Conservation (phyloP, 805 yeast genomes). For the Kuraishia ogatae region DNA sequence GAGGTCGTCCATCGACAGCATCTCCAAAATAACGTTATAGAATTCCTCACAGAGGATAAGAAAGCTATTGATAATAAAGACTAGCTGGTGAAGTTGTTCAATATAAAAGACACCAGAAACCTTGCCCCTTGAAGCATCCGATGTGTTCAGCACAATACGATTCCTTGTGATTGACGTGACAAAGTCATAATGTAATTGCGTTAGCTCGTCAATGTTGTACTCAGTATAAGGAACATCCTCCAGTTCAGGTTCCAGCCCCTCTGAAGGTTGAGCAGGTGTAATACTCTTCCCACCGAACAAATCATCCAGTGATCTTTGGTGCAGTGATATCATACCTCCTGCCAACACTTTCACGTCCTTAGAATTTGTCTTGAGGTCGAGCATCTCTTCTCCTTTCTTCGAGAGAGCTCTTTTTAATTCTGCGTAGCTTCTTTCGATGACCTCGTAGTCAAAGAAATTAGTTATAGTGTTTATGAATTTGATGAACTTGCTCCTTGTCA, state of each 20-base stretch:
- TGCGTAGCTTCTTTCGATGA: constrained; percentile 31
- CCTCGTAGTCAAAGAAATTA: constrained; percentile 33
- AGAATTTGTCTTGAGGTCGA: constrained; percentile 6
- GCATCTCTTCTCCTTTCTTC: constrained; percentile 7
- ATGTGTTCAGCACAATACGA: constrained; percentile 22
- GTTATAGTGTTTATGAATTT: constrained; percentile 32
- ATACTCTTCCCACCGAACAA: constrained; percentile 1
- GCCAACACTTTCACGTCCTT: constrained; percentile 11
- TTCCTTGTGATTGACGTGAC: constrained; percentile 27
- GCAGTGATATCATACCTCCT: constrained; percentile 6
- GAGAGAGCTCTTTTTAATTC: constrained; percentile 17
- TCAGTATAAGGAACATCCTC: constrained; percentile 14
- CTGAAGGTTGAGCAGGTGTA: background rate
- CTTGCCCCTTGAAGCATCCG: constrained; percentile 20
- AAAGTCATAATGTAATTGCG: constrained; percentile 22
- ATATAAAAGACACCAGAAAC: constrained; percentile 31
- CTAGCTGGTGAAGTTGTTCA: constrained; percentile 28
- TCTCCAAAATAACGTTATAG: constrained; percentile 23
- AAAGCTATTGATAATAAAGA: constrained; percentile 30
- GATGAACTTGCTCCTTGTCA: constrained; percentile 29
- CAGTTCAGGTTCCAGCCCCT: background rate
- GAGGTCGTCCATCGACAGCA: constrained; percentile 21
- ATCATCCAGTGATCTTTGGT: constrained; percentile 5
- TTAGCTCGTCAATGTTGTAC: constrained; percentile 42
- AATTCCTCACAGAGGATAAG: constrained; percentile 27